These are phyloP conservation scores for Mayamaea pseudoterrestris DNA, from an alignment of 108 stramenopile genomes.

Conservation along the genomic window DNA sequence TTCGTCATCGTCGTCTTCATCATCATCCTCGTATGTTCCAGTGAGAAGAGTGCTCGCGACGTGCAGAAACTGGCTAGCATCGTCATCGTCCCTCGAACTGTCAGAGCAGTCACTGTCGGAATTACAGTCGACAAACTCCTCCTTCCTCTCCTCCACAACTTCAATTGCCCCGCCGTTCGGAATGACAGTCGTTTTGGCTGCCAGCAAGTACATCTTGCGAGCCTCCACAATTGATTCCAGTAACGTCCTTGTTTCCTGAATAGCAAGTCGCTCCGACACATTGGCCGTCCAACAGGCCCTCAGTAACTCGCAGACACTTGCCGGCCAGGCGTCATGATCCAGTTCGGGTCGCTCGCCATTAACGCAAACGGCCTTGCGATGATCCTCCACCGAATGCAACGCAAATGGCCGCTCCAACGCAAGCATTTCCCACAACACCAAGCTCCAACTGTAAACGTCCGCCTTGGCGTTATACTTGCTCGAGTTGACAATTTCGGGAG, in stretches of 20 bases:
- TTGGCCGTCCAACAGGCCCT: not conserved
- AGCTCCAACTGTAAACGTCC: slow-evolving; percentile 46
- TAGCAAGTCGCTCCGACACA: not conserved
- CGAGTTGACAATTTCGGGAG: slow-evolving; percentile 17
- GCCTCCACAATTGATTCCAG: not conserved
- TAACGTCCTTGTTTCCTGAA: not conserved
- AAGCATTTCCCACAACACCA: slow-evolving; percentile 28
- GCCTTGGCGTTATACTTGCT: slow-evolving; percentile 29
- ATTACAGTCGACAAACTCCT: too few relatives aligned
- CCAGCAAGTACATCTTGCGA: not conserved
- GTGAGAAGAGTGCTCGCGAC: too few relatives aligned
- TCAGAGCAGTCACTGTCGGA: too few relatives aligned
- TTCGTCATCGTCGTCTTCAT: slow-evolving; percentile 1
- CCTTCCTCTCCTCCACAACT: too few relatives aligned
- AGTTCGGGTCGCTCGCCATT: slow-evolving; percentile 14
- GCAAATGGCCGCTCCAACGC: slow-evolving; percentile 13
- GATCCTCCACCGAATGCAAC: slow-evolving; percentile 6
- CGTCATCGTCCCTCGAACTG: too few relatives aligned
- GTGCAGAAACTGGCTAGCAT: too few relatives aligned
- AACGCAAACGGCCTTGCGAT: slow-evolving; percentile 15
- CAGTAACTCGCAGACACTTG: not conserved
- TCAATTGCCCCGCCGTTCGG: too few relatives aligned
- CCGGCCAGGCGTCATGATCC: not conserved
- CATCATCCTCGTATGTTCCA: not conserved
- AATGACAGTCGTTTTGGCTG: not conserved